Evolutionary conservation across 345 rosid genomes (phyloP), one percentile per base, ranked within the genome.

Genomic region (Eucalyptus pauciflora): DNA sequence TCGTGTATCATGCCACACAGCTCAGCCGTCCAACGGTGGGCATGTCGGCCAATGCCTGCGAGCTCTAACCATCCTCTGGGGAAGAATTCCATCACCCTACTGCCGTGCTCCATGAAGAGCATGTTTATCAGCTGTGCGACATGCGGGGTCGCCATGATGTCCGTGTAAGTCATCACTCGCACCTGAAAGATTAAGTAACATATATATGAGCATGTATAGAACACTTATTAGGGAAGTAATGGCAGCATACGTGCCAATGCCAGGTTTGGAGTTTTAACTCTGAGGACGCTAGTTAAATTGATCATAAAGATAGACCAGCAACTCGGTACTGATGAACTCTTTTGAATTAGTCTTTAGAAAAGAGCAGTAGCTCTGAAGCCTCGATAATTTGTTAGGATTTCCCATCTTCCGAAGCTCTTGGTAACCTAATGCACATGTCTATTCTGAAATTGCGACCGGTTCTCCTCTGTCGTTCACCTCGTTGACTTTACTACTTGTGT

Each of bases 11-110:
- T 90, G 17, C 94, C 94, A 3, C 93, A 90, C 33, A 88, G 92
- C 46, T 90, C 91, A 18, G 95, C 95, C 88, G 91, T 93, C 94
- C 93, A 92, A 56, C 88, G 92, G 87, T 90, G 91, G n/a, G 91
- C 94, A 43, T 89, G 90, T 80, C 90, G 92, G 27, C 94, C 94
- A 10, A 91, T 54, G 3, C 94, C 95, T 4, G 91, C 92, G 6
- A 91, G 90, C 89, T 94, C 93, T 46, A 92, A 86, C 95, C 95
- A 94, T 50, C 95, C 94, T 88, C 86, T 88, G 13, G 92, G 94
- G 91, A 94, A 94, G 90, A 93, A 93, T 87, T 94, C 94, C 93
- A 93, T 91, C 7, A 94, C 92, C 24, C 94, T 93, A 52, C 94
- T 91, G 52, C 90, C 91, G 54, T 85, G 51, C 43, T 93, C 90